These are phyloP conservation scores for Debaryomyces psychrophilus DNA, from an alignment of 1,139 yeast genomes.

Conservation along the genomic window DNA sequence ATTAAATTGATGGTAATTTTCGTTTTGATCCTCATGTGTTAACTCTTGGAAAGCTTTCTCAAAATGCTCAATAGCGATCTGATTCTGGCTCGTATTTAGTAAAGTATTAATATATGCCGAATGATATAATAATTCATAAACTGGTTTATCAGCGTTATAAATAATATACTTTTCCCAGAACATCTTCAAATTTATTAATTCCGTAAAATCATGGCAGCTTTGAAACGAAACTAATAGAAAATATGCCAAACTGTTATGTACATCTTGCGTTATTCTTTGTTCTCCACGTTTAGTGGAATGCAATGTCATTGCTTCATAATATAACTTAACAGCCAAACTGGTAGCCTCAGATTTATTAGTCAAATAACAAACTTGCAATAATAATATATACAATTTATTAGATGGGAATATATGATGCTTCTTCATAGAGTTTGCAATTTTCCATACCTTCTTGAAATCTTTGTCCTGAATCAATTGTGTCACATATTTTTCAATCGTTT, in stretches of 20 bases:
- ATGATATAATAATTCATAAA: slow-evolving; percentile 24
- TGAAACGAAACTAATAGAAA: slow-evolving; percentile 16
- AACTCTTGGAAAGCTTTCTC: slow-evolving; percentile 14
- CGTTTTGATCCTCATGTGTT: background rate
- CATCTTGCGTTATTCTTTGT: slow-evolving; percentile 13
- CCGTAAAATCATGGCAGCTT: slow-evolving; percentile 21
- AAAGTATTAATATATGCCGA: slow-evolving; percentile 28
- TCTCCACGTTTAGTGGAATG: slow-evolving; percentile 16
- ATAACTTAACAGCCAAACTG: slow-evolving; percentile 16
- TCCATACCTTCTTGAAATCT: slow-evolving; percentile 9
- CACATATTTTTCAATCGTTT: slow-evolving; percentile 5
- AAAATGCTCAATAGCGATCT: slow-evolving; percentile 27
- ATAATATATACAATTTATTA: slow-evolving; percentile 7
- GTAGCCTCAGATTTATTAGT: slow-evolving; percentile 5
- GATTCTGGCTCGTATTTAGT: slow-evolving; percentile 28
- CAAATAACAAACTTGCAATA: slow-evolving; percentile 9
- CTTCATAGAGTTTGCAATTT: slow-evolving; percentile 5
- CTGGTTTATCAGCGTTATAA: slow-evolving; percentile 9
- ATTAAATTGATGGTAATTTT: background rate
- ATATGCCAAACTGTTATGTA: slow-evolving; percentile 14
- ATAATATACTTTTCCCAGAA: slow-evolving; percentile 24
- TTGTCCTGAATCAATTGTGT: background rate
- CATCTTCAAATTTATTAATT: slow-evolving; percentile 21
- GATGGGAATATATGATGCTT: background rate
- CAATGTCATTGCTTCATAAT: slow-evolving; percentile 17